A percentile compares a stretch with the other conserved stretches of the same genome.
Conservation (phyloP, 2,329 filamentous ascomycete species). For the Gyromitra esculenta region DNA sequence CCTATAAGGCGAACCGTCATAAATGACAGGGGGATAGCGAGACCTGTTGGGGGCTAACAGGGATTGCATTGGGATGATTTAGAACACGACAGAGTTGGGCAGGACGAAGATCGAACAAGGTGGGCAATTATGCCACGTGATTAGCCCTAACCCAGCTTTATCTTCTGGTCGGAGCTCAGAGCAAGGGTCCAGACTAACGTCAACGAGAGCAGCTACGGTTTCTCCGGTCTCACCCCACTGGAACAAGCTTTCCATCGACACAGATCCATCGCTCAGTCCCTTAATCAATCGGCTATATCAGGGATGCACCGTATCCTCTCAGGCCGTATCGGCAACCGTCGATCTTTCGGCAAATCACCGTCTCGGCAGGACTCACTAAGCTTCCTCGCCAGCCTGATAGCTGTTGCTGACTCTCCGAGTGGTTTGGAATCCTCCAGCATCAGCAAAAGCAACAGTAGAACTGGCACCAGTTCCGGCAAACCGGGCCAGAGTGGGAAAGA, state of each 20-base stretch:
- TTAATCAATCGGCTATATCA: constrained; percentile 5
- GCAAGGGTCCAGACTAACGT: constrained; percentile 2
- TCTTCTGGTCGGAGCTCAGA: constrained; percentile 34
- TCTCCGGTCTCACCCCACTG: background rate
- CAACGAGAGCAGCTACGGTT: background rate
- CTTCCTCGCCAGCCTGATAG: constrained; percentile 35
- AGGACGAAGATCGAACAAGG: background rate
- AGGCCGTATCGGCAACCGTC: constrained; percentile 9
- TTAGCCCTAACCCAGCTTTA: constrained; percentile 31
- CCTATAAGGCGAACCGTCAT: constrained; percentile 11
- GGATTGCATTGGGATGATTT: constrained; percentile 5
- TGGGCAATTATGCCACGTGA: background rate
- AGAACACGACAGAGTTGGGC: background rate
- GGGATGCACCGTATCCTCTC: constrained; percentile 28
- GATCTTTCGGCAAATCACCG: constrained; percentile 20
- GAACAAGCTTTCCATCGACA: background rate
- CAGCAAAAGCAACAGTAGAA: background rate
- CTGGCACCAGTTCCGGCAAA: constrained; percentile 22
- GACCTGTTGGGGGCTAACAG: constrained; percentile 28
- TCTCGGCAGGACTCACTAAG: constrained; percentile 19
- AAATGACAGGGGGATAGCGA: constrained; percentile 17
- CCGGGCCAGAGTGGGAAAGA: constrained; percentile 1
- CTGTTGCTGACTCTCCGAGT: constrained; percentile 17
- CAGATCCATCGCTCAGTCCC: background rate
- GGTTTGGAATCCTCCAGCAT: constrained; percentile 8